These are phyloP conservation scores for Thelephora terrestris DNA, from an alignment of 1,284 basidiomycete genomes.

Conservation along the genomic window DNA sequence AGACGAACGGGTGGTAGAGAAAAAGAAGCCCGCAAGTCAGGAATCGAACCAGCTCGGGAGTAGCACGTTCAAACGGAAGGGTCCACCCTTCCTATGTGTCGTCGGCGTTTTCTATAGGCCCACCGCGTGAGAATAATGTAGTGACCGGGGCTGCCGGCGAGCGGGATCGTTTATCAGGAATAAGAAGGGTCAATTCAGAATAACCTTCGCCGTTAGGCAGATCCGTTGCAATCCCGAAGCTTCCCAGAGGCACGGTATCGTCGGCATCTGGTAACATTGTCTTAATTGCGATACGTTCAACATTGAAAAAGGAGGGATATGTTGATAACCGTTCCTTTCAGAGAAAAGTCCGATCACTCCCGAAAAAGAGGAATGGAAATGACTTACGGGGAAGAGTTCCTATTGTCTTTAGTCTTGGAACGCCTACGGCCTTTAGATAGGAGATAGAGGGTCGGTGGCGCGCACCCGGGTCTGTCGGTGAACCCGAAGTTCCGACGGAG, in stretches of 20 bases:
- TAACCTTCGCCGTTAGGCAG: slow-evolving; percentile 77
- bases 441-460: slow-evolving; percentile 47
- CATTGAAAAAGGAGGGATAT: too few relatives aligned
- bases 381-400: slow-evolving; percentile 76
- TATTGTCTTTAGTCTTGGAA: slow-evolving; percentile 93
- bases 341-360: too few relatives aligned
- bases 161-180: not conserved
- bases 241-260: slow-evolving; percentile 66
- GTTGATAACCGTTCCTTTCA: too few relatives aligned
- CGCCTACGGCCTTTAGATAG: slow-evolving; percentile 79
- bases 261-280: slow-evolving; percentile 61
- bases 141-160: not conserved
- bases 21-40: too few relatives aligned
- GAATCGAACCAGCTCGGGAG: slow-evolving; percentile 54
- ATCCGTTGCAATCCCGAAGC: slow-evolving; percentile 66
- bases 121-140: slow-evolving; percentile 29
- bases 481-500: slow-evolving; percentile 76
- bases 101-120: slow-evolving; percentile 89
- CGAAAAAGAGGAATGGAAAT: slow-evolving; percentile 3
- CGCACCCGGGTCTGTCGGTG: slow-evolving; percentile 51
- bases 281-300: slow-evolving; percentile 82
- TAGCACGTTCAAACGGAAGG: slow-evolving; percentile 73
- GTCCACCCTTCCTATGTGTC: slow-evolving; percentile 69
- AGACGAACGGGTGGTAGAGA: too few relatives aligned
- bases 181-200: too few relatives aligned